Evolutionary conservation across 208 protist genomes (phyloP).

Genomic region (Trypanosoma caninum): DNA sequence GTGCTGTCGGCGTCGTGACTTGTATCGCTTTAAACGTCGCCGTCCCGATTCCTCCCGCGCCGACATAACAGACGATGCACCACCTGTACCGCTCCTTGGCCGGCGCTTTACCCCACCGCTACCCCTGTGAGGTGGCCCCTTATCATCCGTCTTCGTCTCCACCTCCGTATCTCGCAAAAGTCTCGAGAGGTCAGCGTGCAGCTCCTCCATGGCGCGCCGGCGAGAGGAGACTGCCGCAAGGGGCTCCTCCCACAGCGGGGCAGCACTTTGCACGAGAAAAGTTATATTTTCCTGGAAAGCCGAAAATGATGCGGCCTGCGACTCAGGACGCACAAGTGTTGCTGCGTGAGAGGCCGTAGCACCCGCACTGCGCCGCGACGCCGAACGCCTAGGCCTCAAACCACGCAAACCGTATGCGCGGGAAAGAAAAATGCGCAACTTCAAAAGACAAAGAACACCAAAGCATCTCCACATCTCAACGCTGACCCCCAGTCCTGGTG

Average conservation of each 20-base stretch:
- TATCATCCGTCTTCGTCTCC: not conserved
- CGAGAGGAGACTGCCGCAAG: not conserved
- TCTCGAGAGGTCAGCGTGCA: not conserved
- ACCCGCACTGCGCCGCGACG: conserved; percentile 1
- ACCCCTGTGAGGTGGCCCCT: not conserved
- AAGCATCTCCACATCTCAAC: conserved; percentile 43
- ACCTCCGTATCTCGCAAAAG: not conserved
- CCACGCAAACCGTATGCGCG: conserved; percentile 41
- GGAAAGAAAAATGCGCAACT: conserved; percentile 33
- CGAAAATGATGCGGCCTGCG: conserved; percentile 6
- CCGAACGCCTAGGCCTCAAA: conserved; percentile 2
- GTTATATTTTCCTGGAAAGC: conserved; percentile 5
- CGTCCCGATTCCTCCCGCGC: not conserved
- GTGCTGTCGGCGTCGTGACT: not conserved
- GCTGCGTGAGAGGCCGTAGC: conserved; percentile 1
- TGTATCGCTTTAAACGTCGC: not conserved
- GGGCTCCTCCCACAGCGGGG: conserved; percentile 8
- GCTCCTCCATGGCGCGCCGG: not conserved
- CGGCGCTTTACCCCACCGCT: not conserved
- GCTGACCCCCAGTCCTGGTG: conserved; percentile 12
- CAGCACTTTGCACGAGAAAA: conserved; percentile 1
- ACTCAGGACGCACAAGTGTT: conserved; percentile 1
- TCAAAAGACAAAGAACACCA: conserved; percentile 44
- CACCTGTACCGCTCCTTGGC: not conserved
- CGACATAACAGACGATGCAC: not conserved